Percentiles rank a stretch among this genome's conserved stretches.
These are phyloP conservation scores for Scheffersomyces stambukii DNA, from an alignment of 1,139 yeast species.

Conservation along the genomic window DNA sequence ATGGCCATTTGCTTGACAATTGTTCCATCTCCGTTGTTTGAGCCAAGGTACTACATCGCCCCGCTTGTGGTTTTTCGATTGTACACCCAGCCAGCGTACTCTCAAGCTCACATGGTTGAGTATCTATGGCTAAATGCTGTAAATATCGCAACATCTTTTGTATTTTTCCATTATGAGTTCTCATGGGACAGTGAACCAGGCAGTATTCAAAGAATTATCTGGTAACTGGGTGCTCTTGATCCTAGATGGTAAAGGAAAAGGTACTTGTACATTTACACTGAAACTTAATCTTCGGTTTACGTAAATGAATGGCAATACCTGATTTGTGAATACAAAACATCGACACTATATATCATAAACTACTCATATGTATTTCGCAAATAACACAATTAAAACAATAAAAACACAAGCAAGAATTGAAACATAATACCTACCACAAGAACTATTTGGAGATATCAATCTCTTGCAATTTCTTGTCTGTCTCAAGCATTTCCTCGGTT, in stretches of 20 bases:
- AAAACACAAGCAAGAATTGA: not conserved
- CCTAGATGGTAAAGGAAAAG: not conserved
- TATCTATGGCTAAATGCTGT: conserved; percentile 55
- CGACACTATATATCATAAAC: no score
- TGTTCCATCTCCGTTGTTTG: conserved; percentile 87
- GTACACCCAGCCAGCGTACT: conserved; percentile 40
- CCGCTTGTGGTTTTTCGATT: conserved; percentile 78
- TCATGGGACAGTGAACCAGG: conserved; percentile 62
- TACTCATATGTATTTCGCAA: no score
- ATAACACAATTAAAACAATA: not conserved
- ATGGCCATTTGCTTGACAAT: conserved; percentile 57
- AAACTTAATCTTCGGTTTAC: conserved; percentile 1
- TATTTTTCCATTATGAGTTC: conserved; percentile 64
- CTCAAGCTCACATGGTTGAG: conserved; percentile 47
- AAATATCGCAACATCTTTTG: conserved; percentile 45
- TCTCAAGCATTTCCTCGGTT: conserved; percentile 4
- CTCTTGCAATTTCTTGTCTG: conserved; percentile 8
- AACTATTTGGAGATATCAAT: conserved; percentile 4
- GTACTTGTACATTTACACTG: not conserved
- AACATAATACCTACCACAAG: not conserved
- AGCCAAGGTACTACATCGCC: conserved; percentile 84
- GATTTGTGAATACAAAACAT: no score
- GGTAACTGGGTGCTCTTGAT: no score
- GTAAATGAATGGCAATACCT: no score
- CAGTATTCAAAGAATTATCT: conserved; percentile 72